Conservation (phyloP, 768 basidiomycete genomes). For the Suillus fuscotomentosus region DNA sequence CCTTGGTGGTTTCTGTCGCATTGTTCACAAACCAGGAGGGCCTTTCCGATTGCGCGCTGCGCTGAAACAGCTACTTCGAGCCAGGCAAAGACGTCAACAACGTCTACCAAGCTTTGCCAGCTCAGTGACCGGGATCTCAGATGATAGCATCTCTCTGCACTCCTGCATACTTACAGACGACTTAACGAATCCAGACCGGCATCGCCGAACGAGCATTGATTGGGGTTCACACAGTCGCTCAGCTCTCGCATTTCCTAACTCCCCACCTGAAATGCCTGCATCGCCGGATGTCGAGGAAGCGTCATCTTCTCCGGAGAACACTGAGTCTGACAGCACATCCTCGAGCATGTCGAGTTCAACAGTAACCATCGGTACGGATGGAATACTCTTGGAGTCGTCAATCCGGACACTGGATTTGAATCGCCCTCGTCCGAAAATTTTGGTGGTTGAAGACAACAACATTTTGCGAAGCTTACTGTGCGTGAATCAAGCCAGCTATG, state of each 20-base stretch:
- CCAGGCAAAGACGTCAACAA: constrained; percentile 29
- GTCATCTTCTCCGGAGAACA: constrained; percentile 15
- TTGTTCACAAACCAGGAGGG: constrained; percentile 87
- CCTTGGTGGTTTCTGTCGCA: constrained; percentile 85
- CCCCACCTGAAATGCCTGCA: constrained; percentile 12
- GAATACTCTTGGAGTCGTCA: constrained; percentile 69
- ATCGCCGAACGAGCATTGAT: constrained; percentile 33
- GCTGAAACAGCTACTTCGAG: constrained; percentile 47
- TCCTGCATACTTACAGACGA: constrained; percentile 30
- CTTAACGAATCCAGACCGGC: constrained; percentile 18
- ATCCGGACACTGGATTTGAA: constrained; percentile 47
- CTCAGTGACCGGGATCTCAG: constrained; percentile 16
- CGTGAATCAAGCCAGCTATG: constrained; percentile 28
- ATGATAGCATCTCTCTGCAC: constrained; percentile 26
- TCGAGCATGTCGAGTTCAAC: constrained; percentile 36
- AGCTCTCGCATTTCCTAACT: constrained; percentile 7
- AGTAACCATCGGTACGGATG: constrained; percentile 55
- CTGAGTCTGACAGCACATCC: constrained; percentile 10
- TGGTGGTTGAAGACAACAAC: constrained; percentile 89
- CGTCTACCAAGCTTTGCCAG: constrained; percentile 19
- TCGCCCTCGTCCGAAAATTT: constrained; percentile 55
- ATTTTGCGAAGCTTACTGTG: constrained; percentile 83
- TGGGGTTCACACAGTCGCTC: constrained; percentile 21
- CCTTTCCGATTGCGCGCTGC: constrained; percentile 69
- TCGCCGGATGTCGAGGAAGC: constrained; percentile 31